phyloP scores from a whole-genome alignment of 768 basidiomycete species.

The Mycena olivaceomarginata region DNA sequence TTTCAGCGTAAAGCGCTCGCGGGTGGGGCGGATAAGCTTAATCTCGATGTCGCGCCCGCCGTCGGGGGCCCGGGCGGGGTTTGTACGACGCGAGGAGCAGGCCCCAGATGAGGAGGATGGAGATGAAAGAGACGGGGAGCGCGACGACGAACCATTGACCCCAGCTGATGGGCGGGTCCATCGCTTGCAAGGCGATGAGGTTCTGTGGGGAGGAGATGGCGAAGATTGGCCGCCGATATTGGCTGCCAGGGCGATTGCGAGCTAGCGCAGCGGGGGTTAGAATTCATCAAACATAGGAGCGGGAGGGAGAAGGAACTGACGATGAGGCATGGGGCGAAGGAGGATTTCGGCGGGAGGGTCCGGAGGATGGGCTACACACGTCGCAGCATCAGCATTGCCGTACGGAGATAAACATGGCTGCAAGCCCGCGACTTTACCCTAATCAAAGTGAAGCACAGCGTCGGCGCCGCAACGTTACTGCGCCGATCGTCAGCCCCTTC shows the following conservation, averaged over 20 bases:
- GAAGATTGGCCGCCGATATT: slow-evolving; percentile 99
- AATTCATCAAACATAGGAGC: neutral
- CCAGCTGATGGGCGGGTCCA: slow-evolving; percentile 94
- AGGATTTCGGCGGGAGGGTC: slow-evolving; percentile 89
- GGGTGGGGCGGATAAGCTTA: slow-evolving; percentile 88
- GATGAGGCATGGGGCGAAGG: slow-evolving; percentile 94
- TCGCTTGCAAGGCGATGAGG: slow-evolving; percentile 91
- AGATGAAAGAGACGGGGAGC: slow-evolving; percentile 91
- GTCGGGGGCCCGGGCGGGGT: slow-evolving; percentile 80
- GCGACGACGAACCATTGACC: slow-evolving; percentile 95
- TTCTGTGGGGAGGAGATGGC: slow-evolving; percentile 98
- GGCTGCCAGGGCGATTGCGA: slow-evolving; percentile 97
- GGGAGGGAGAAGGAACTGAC: slow-evolving; percentile 67
- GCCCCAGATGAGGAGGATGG: slow-evolving; percentile 94
- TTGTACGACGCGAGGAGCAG: slow-evolving; percentile 90
- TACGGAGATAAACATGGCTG: slow-evolving; percentile 18
- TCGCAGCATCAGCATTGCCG: slow-evolving; percentile 2
- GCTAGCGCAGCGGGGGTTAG: slow-evolving; percentile 61
- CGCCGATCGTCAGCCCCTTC: neutral
- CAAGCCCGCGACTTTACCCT: slow-evolving; percentile 72
- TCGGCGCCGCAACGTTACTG: slow-evolving; percentile 98
- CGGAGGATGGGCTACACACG: slow-evolving; percentile 89
- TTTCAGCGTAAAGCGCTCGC: slow-evolving; percentile 86
- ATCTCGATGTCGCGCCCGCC: slow-evolving; percentile 90
- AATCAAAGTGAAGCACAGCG: slow-evolving; percentile 96